These are phyloP conservation scores for Calonectria honghensis DNA, from an alignment of 2,329 filamentous ascomycete species.

Conservation along the genomic window DNA sequence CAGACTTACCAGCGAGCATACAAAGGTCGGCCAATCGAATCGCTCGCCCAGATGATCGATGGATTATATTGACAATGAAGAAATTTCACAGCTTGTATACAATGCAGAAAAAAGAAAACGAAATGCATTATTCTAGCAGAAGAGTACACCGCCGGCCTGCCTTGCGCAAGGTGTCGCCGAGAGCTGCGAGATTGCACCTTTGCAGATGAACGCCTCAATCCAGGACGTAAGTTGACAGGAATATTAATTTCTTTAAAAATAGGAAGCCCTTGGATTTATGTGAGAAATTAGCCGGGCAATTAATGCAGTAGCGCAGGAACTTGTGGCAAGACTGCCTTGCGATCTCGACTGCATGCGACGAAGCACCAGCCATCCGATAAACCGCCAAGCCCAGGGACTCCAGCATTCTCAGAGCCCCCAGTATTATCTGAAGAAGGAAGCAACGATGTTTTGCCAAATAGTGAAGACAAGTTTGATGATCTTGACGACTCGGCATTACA, in stretches of 20 bases:
- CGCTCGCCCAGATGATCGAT: neutral
- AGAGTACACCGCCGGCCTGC: neutral
- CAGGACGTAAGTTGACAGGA: neutral
- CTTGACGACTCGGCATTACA: neutral
- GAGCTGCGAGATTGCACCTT: conserved; percentile 1
- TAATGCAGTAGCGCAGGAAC: neutral
- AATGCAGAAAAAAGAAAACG: conserved; percentile 6
- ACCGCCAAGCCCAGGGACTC: neutral
- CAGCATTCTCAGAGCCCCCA: neutral
- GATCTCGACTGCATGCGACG: neutral
- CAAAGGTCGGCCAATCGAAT: neutral
- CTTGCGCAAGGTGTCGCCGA: neutral
- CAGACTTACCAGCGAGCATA: conserved; percentile 6
- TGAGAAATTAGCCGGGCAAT: neutral
- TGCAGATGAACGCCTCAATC: neutral
- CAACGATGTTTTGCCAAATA: neutral
- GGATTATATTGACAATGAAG: neutral
- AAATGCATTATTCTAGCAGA: neutral
- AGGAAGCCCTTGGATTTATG: neutral
- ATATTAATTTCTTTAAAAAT: no score
- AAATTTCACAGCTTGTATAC: neutral
- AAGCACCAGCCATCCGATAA: neutral
- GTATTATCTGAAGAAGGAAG: neutral
- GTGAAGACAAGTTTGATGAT: neutral
- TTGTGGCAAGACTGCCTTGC: neutral